Evolutionary conservation across 306 rosid genomes (phyloP), one percentile per base, ranked within the genome.

Genomic region (Betula pendula): DNA sequence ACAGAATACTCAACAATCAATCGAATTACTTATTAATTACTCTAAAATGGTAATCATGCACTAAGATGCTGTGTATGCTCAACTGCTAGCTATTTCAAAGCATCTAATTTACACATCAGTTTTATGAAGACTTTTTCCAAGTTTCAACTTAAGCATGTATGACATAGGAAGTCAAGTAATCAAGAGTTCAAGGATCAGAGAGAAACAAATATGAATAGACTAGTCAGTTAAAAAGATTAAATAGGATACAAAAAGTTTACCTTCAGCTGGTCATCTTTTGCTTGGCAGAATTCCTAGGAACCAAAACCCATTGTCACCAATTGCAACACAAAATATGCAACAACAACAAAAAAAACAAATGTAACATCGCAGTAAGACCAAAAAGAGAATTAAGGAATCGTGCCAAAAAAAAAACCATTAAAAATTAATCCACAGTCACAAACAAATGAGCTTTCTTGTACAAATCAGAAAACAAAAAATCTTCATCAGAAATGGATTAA

Each of bases 251-350:
- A 10, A 40, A 10, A 7, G 10, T 38, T 78, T 82, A 95, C 99
- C 92, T 88, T 84, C 51, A 96, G 78, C 77, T 80, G 84, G 47
- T 89, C 92, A 49, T 87, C 94, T 70, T 80, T 84, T 52, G 76
- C 83, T 68, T 85, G 84, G 63, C 89, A 88, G 76, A 86, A 88
- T 49, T 92, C 97, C 99, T 96, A 80, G 20, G 49, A 81, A 80
- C 53, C 59, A 79, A 50, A 55, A 73, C 53, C 68, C 73, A 68
- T 50, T 72, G 74, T 65, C 77, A 24, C 71, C 70, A 72, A 70
- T 69, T 44, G 68, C 19, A 84, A 50, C 5, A 38, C 48, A 29
- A 63, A 74, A 78, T 51, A 74, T 43, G 73, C 59, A 56, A 13
- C n/a, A n/a, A n/a, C n/a, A n/a, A n/a, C n/a, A n/a, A 51, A 68